Conservation (phyloP, 176 grass and related monocot species). For the Oropetium thomaeum region DNA sequence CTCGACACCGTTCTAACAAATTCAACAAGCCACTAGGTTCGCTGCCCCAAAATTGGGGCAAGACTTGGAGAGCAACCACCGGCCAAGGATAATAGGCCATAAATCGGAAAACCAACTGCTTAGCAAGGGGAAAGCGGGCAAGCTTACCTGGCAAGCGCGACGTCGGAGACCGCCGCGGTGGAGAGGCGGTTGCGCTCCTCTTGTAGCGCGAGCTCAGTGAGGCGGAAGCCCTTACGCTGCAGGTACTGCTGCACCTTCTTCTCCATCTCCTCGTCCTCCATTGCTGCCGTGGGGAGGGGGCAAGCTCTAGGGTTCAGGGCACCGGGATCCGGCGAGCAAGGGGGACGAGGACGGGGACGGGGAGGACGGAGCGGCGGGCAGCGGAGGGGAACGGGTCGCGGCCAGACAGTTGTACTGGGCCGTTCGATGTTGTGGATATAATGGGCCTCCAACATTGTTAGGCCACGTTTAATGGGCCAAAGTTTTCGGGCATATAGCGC, state of each 20-base stretch:
- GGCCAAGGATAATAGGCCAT: background rate
- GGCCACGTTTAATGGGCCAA: background rate
- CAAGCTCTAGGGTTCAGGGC: slow-evolving; percentile 30
- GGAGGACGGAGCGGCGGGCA: background rate
- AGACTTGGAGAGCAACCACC: background rate
- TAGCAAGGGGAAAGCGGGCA: background rate
- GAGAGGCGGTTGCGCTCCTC: slow-evolving; percentile 88
- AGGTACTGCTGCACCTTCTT: slow-evolving; percentile 90
- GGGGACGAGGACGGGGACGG: background rate
- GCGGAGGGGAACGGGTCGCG: background rate
- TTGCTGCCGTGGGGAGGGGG: background rate
- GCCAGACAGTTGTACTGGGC: background rate
- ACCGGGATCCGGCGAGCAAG: background rate
- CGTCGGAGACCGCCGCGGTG: slow-evolving; percentile 52
- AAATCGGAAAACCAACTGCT: too few relatives aligned
- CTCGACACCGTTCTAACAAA: background rate
- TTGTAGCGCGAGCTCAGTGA: slow-evolving; percentile 78
- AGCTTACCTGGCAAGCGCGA: slow-evolving; percentile 50
- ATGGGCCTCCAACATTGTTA: background rate
- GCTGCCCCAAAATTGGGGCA: background rate
- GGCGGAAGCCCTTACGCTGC: slow-evolving; percentile 84
- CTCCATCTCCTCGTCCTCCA: slow-evolving; percentile 96
- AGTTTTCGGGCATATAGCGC: too few relatives aligned
- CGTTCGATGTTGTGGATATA: background rate
- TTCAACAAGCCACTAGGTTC: slow-evolving; percentile 10